Conservation (phyloP, 2,329 filamentous ascomycete species). For the Beauveria asiatica region DNA sequence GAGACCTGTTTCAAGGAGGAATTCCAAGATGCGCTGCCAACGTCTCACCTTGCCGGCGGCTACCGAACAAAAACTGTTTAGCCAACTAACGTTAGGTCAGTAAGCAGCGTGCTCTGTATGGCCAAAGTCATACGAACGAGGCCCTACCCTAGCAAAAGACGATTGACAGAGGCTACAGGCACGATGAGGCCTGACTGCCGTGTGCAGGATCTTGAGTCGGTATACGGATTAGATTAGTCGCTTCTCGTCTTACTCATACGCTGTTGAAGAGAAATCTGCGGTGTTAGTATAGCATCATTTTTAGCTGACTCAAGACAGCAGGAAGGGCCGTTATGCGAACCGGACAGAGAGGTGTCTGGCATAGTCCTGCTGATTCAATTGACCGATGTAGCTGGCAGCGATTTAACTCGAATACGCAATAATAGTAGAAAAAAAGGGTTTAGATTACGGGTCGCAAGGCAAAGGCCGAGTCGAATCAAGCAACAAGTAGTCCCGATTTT, state of each 20-base stretch:
- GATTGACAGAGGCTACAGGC: not conserved
- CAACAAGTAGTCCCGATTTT: slow-evolving; percentile 3
- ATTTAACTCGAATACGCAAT: not conserved
- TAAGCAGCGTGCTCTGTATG: not conserved
- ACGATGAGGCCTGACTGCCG: not conserved
- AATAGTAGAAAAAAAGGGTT: not conserved
- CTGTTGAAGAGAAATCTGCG: not conserved
- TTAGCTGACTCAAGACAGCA: not conserved
- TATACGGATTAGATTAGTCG: too few species aligned
- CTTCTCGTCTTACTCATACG: slow-evolving; percentile 2
- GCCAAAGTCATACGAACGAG: not conserved
- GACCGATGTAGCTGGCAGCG: too few species aligned
- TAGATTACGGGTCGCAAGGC: not conserved
- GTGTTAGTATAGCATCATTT: not conserved
- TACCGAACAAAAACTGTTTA: too few species aligned
- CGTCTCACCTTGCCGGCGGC: too few species aligned
- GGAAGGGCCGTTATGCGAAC: not conserved
- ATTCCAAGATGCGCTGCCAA: too few species aligned
- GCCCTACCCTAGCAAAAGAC: not conserved
- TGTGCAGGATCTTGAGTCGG: not conserved
- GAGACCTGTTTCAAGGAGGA: too few species aligned
- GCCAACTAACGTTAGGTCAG: too few species aligned
- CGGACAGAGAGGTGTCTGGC: not conserved
- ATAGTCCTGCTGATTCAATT: not conserved
- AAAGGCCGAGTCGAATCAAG: not conserved